These are phyloP conservation scores for Hyaloperonospora brassicae DNA, from an alignment of 352 stramenopile species.

Conservation along the genomic window DNA sequence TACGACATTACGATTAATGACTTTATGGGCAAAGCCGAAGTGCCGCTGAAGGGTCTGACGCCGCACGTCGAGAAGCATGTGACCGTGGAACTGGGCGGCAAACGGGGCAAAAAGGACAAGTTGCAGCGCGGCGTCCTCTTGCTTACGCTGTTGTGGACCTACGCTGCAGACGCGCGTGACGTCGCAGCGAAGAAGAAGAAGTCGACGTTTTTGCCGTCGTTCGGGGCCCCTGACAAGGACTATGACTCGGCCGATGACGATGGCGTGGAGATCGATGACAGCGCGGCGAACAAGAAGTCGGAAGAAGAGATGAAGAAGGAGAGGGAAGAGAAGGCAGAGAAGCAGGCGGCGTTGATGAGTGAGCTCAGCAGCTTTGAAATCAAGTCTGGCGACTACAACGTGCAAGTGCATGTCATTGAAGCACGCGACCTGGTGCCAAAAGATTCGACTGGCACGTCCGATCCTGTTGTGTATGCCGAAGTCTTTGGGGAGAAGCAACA, in stretches of 20 bases:
- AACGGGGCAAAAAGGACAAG: constrained; percentile 63
- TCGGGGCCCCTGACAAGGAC: constrained; percentile 54
- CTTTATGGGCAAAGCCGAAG: constrained; percentile 63
- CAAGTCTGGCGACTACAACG: constrained; percentile 81
- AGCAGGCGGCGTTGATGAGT: constrained; percentile 63
- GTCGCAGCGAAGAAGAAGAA: constrained; percentile 72
- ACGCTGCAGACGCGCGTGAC: constrained; percentile 35
- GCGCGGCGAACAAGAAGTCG: constrained; percentile 40
- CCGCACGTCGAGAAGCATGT: constrained; percentile 52
- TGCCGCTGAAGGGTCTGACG: constrained; percentile 45
- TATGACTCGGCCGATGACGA: constrained; percentile 71
- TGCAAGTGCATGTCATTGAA: constrained; percentile 89
- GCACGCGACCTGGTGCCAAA: constrained; percentile 82
- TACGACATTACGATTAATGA: constrained; percentile 74
- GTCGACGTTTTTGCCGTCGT: constrained; percentile 41
- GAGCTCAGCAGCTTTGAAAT: constrained; percentile 79
- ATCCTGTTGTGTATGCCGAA: constrained; percentile 88
- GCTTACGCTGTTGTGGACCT: constrained; percentile 58
- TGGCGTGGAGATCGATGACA: constrained; percentile 47
- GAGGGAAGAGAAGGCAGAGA: constrained; percentile 60
- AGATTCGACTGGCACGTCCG: constrained; percentile 81
- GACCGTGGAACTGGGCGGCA: constrained; percentile 48
- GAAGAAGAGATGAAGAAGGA: constrained; percentile 68
- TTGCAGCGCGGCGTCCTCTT: constrained; percentile 43
- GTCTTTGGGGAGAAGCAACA: constrained; percentile 82